Percentiles rank a stretch among this genome's conserved stretches.
phyloP scores from a whole-genome alignment of 305 asterid species.

The Solanum aculeatissimum region DNA sequence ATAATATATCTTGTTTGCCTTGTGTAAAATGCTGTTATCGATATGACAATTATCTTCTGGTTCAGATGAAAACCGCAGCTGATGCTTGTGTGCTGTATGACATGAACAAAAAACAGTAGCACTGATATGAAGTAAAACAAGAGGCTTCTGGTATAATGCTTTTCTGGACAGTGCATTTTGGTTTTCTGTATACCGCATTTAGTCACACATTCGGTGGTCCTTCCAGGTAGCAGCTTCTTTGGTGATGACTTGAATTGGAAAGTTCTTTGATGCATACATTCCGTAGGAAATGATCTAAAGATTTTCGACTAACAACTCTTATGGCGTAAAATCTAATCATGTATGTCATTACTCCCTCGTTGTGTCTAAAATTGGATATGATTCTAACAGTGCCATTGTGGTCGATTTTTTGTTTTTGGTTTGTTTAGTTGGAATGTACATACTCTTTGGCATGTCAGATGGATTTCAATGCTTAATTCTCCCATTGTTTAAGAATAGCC shows the following conservation, averaged over 20 bases:
- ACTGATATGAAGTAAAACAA: not conserved
- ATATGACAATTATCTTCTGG: conserved; percentile 2
- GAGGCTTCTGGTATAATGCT: not conserved
- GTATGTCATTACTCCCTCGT: not conserved
- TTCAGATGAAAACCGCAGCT: conserved; percentile 85
- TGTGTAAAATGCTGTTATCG: not conserved
- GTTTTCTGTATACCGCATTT: not conserved
- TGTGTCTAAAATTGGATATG: not conserved
- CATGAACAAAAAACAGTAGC: conserved; percentile 52
- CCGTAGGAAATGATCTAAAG: not conserved
- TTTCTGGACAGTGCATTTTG: not conserved
- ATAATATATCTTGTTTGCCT: not conserved
- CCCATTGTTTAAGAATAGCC: not conserved
- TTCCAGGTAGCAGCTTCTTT: not conserved
- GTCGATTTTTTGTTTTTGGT: not conserved
- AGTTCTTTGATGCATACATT: not conserved
- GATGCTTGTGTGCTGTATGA: conserved; percentile 76
- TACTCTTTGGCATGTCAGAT: not conserved
- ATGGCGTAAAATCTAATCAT: not conserved
- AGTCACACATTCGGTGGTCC: not conserved
- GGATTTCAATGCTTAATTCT: not conserved
- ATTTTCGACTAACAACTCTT: not conserved
- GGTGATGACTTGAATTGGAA: not conserved
- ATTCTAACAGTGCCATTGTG: not conserved
- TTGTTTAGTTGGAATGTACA: not conserved